Percentiles rank a stretch among this genome's conserved stretches.
These are phyloP conservation scores for Termitomyces sp. DNA, from an alignment of 768 basidiomycete species.

Conservation along the genomic window DNA sequence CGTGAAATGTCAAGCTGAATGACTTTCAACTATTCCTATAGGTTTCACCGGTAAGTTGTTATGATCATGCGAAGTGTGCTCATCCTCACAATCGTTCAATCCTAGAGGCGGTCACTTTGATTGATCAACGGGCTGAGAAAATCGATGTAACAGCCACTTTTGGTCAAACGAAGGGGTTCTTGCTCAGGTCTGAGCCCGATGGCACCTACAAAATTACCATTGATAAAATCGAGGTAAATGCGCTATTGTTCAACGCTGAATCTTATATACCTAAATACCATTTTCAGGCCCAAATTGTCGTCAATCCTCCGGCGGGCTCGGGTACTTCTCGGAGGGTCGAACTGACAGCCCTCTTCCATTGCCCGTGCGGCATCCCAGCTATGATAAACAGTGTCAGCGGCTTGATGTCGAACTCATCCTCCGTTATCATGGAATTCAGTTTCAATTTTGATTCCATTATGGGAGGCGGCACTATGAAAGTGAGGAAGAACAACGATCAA, in stretches of 20 bases:
- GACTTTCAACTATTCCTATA: neutral
- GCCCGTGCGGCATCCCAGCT: neutral
- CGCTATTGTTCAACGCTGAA: neutral
- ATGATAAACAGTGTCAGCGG: neutral
- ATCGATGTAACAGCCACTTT: neutral
- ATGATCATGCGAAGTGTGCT: too few relatives aligned
- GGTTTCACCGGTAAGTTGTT: neutral
- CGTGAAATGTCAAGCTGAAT: neutral
- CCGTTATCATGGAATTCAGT: neutral
- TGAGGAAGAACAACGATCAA: neutral
- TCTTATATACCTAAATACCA: neutral
- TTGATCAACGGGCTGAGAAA: neutral
- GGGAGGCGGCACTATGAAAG: neutral
- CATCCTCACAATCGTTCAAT: neutral
- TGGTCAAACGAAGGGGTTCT: neutral
- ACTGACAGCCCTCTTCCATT: neutral
- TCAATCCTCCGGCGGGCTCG: neutral
- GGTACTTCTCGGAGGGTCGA: neutral
- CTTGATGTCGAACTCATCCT: neutral
- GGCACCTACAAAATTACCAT: neutral
- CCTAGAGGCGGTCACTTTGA: neutral
- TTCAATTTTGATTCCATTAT: neutral
- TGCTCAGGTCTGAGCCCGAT: neutral
- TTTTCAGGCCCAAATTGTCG: neutral
- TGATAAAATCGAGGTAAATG: neutral